Conservation (phyloP, 306 rosid genomes). For the Ormosia emarginata region DNA sequence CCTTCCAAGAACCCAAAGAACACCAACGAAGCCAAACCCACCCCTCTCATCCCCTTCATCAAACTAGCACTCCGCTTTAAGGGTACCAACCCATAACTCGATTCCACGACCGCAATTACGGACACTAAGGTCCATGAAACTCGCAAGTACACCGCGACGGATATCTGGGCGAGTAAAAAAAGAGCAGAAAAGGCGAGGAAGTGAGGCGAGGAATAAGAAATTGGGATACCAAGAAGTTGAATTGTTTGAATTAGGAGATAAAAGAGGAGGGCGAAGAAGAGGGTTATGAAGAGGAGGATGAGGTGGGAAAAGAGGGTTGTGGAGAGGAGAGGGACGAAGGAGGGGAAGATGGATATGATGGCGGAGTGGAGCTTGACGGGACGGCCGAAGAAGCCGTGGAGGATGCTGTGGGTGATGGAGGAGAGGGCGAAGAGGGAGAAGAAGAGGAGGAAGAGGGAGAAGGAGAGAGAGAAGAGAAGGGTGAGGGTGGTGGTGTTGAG, state of each 20-base stretch:
- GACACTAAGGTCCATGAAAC: constrained; percentile 44
- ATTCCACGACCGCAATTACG: constrained; percentile 48
- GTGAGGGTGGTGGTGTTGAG: neutral
- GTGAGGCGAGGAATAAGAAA: constrained; percentile 30
- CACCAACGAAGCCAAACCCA: constrained; percentile 31
- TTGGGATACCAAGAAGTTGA: neutral
- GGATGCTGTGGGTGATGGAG: constrained; percentile 67
- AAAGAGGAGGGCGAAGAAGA: constrained; percentile 1
- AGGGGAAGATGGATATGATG: constrained; percentile 31
- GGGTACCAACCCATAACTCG: constrained; percentile 43
- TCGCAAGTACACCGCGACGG: neutral
- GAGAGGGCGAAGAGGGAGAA: constrained; percentile 47
- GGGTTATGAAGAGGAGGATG: neutral
- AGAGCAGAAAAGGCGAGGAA: neutral
- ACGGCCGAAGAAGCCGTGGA: constrained; percentile 75
- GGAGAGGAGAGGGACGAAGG: constrained; percentile 46
- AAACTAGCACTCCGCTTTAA: constrained; percentile 42
- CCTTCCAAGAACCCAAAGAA: constrained; percentile 35
- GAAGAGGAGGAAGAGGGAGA: constrained; percentile 25
- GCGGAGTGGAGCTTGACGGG: constrained; percentile 65
- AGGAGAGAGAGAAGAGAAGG: constrained; percentile 20
- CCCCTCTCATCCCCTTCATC: constrained; percentile 38
- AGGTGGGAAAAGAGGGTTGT: constrained; percentile 29
- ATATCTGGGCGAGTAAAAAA: too few species aligned
- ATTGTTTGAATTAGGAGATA: neutral